Evolutionary conservation across 1,139 yeast species (phyloP).

Genomic region (Nakaseomyces sp.): DNA sequence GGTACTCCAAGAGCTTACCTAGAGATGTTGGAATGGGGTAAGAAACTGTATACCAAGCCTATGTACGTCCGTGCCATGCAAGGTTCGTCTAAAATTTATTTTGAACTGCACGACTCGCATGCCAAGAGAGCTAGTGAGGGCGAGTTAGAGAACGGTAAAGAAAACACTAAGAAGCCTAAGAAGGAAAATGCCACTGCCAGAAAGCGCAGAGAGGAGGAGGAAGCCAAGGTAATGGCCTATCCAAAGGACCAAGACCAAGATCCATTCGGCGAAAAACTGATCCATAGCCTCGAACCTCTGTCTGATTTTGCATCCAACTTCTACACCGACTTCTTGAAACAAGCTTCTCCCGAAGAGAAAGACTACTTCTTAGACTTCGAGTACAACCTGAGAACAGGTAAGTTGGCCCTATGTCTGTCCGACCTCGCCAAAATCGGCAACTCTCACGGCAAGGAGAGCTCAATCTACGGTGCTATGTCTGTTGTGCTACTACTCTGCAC

Average conservation of each 20-base stretch:
- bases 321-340: constrained; percentile 33
- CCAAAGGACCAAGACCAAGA: constrained; percentile 35
- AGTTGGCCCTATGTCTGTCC: constrained; percentile 40
- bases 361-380: constrained; percentile 39
- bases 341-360: constrained; percentile 28
- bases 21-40: constrained; percentile 75
- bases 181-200: constrained; percentile 34
- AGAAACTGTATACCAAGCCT: constrained; percentile 58
- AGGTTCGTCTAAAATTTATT: constrained; percentile 56
- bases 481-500: constrained; percentile 22
- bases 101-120: constrained; percentile 36
- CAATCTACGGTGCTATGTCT: constrained; percentile 24
- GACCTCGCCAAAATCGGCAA: constrained; percentile 33
- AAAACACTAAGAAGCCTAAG: constrained; percentile 33
- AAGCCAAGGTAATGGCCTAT: constrained; percentile 31
- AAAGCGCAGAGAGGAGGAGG: constrained; percentile 35
- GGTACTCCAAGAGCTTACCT: constrained; percentile 85
- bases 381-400: constrained; percentile 36
- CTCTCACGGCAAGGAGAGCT: constrained; percentile 13
- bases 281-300: constrained; percentile 35
- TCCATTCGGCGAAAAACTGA: constrained; percentile 36
- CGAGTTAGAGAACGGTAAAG: constrained; percentile 10
- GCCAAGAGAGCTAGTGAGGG: constrained; percentile 19
- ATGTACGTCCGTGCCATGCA: constrained; percentile 59
- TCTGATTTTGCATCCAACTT: constrained; percentile 33